phyloP scores from a whole-genome alignment of 192 early-diverging fungal genomes.

The Linnemannia exigua region DNA sequence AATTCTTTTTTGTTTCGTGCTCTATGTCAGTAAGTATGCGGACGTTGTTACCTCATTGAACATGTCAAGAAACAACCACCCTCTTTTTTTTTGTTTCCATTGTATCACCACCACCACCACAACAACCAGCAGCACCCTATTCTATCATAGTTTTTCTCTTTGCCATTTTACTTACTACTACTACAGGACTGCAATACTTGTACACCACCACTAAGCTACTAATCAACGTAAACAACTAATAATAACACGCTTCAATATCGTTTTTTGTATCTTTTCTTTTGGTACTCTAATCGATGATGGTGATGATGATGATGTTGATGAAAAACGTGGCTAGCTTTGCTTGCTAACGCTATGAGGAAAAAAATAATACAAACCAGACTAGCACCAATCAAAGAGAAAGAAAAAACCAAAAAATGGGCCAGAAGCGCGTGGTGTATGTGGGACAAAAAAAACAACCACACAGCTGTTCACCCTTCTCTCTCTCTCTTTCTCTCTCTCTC shows the following conservation, averaged over 20 bases:
- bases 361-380: no score
- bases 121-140: no score
- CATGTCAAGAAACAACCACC: no score
- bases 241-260: background rate
- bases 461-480: no score
- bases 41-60: no score
- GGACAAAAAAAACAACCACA: background rate
- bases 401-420: background rate
- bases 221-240: no score
- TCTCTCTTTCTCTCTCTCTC: no score
- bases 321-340: background rate
- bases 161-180: background rate
- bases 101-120: background rate
- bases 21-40: background rate
- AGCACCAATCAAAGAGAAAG: background rate
- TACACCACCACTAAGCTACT: background rate
- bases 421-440: background rate
- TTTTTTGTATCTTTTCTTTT: background rate
- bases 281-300: background rate
- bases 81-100: background rate
- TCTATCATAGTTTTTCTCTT: background rate
- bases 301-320: no score
- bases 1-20: background rate
- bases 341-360: no score
- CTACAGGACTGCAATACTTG: background rate